These are phyloP conservation scores for Cocos nucifera DNA, from an alignment of 176 grass and related monocot genomes.

Conservation along the genomic window DNA sequence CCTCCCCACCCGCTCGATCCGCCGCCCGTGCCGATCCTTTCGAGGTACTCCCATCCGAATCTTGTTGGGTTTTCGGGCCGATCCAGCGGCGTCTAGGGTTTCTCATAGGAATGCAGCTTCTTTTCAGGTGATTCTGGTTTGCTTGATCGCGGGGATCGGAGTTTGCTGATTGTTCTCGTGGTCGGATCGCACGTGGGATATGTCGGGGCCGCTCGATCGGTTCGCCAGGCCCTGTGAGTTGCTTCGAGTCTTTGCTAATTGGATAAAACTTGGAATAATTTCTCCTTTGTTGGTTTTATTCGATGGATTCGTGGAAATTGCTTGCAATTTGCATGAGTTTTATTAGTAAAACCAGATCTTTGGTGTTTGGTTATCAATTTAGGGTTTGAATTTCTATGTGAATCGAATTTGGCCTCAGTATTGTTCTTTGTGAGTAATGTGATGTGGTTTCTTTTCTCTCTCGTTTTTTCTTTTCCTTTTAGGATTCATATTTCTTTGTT, in stretches of 20 bases:
- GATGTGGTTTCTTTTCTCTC: too few species aligned
- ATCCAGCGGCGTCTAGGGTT: conserved; percentile 30
- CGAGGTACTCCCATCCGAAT: not conserved
- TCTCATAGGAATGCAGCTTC: conserved; percentile 66
- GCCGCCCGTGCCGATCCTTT: not conserved
- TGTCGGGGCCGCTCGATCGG: conserved; percentile 88
- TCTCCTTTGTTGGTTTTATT: not conserved
- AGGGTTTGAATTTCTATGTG: too few species aligned
- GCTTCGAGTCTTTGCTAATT: not conserved
- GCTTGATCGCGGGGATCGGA: not conserved
- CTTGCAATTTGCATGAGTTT: not conserved
- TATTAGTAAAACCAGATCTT: too few species aligned
- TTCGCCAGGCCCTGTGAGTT: conserved; percentile 65
- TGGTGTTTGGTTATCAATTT: too few species aligned
- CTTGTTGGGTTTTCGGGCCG: not conserved
- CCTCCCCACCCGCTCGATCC: not conserved
- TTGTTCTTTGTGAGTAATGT: too few species aligned
- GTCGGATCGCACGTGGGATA: conserved; percentile 15
- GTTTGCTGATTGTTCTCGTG: too few species aligned
- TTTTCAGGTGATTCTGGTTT: conserved; percentile 27
- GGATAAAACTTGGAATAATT: too few species aligned
- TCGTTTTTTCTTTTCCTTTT: too few species aligned
- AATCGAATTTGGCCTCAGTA: too few species aligned
- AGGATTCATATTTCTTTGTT: too few species aligned
- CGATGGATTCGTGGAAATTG: not conserved